Base-by-base conservation (phyloP, 2,329 filamentous ascomycete genomes). In the Reticulascus tulasneorum region DNA sequence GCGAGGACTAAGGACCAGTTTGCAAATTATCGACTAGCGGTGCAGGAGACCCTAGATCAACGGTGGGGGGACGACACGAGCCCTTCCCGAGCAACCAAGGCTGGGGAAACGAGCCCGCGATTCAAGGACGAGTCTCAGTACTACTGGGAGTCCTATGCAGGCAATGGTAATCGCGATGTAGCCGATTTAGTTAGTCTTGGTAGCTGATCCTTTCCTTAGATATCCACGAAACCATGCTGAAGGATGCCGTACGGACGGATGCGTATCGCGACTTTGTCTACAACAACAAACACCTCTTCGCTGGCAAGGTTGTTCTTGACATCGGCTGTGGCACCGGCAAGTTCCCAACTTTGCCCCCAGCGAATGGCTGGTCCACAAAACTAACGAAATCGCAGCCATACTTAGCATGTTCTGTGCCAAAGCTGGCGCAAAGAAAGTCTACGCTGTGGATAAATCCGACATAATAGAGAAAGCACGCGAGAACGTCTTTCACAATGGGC, bases 191-290 rank as follows among this genome's bases (percentile, higher is more conserved):
- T n/a, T 24, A 25, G n/a, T n/a, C n/a, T n/a, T n/a, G n/a, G n/a
- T n/a, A n/a, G 43, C 35, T 36, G 13, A 27, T 37, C 9, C 23
- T 16, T 6, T 26, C 8, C 8, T n/a, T 55, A 85, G 86, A 88
- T 38, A 96, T 97, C 37, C 90, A 97, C 59, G 88, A 95, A 56
- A 89, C 85, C 7, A 97, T 97, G 90, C 75, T 97, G 44, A 94
- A 95, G 59, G 90, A 97, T 54, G 72, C 77, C 0, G 74, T 95
- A 25, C 84, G 90, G 33, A 97, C 90, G 9, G 86, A 95, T 52
- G 84, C 87, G 4, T 97, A 97, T 63, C 81, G 90, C 29, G 89
- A 97, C 63, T 95, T 96, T 58, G 89, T 96, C 53, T 95, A 96
- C 65, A 79, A 82, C 48, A 88, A 96, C 66, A 93, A 94, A 60